A percentile compares a stretch with the other conserved stretches of the same genome.
Evolutionary conservation across 106 monocot genomes (phyloP).

Genomic region (Alisma plantagoaquatica): DNA sequence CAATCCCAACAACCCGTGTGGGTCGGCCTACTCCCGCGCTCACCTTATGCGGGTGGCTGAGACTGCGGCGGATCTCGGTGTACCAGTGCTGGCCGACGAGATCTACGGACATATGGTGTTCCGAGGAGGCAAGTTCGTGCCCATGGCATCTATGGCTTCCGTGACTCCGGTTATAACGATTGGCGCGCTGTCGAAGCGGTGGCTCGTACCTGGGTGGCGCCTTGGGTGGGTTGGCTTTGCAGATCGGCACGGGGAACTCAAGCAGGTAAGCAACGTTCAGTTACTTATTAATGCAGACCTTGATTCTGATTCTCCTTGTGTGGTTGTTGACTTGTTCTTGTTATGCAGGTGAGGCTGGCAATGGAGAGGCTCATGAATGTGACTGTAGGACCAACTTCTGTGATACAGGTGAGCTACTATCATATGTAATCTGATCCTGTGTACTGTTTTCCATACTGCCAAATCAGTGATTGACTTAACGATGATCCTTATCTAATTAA

Average conservation of each 20-base stretch:
- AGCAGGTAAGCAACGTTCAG: constrained; percentile 36
- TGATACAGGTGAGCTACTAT: constrained; percentile 42
- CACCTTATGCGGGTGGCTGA: constrained; percentile 74
- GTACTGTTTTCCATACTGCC: too few relatives aligned
- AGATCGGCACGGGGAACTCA: constrained; percentile 45
- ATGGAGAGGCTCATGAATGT: constrained; percentile 86
- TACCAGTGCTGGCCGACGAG: constrained; percentile 79
- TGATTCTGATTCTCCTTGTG: not conserved
- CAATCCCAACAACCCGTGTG: constrained; percentile 84
- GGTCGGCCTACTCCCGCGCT: constrained; percentile 43
- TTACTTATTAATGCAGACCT: not conserved
- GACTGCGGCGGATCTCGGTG: constrained; percentile 52
- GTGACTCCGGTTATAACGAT: constrained; percentile 62
- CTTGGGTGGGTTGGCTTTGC: constrained; percentile 83
- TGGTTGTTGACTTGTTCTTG: not conserved
- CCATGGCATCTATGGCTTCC: constrained; percentile 59
- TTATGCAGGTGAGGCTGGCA: constrained; percentile 60
- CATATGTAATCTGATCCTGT: too few relatives aligned
- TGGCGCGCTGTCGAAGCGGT: constrained; percentile 75
- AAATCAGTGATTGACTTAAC: too few relatives aligned
- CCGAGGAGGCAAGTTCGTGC: constrained; percentile 47
- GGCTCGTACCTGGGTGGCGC: constrained; percentile 93
- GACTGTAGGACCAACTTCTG: constrained; percentile 54
- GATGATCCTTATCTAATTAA: too few relatives aligned
- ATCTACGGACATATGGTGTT: constrained; percentile 81